Evolutionary conservation across 1,139 yeast genomes (phyloP).

Genomic region (Candida sp.): DNA sequence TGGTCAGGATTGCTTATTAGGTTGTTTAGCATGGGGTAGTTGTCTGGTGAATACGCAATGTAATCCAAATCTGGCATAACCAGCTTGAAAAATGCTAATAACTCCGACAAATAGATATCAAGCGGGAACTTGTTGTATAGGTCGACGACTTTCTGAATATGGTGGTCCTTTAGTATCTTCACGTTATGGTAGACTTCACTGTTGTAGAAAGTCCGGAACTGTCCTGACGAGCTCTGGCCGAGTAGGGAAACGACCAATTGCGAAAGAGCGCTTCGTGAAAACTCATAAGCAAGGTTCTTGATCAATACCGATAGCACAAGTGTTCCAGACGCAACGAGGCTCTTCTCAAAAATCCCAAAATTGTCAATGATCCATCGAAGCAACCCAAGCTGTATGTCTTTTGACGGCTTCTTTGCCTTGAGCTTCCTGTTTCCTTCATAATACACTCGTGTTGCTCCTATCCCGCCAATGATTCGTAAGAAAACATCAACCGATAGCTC

Average conservation of each 20-base stretch:
- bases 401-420: conserved; percentile 22
- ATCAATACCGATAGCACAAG: conserved; percentile 29
- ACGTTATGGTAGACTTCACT: conserved; percentile 11
- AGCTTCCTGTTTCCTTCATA: conserved; percentile 21
- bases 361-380: conserved; percentile 31
- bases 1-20: conserved; percentile 1
- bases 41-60: conserved; percentile 11
- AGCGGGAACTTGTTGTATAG: conserved; percentile 36
- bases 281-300: conserved; percentile 32
- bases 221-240: conserved; percentile 7
- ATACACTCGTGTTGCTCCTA: conserved; percentile 30
- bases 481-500: conserved; percentile 16
- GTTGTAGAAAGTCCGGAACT: conserved; percentile 9
- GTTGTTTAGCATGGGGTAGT: conserved; percentile 9
- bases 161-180: conserved; percentile 32
- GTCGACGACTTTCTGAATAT: conserved; percentile 35
- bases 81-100: conserved; percentile 27
- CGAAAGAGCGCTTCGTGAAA: conserved; percentile 29
- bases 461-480: conserved; percentile 23
- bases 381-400: conserved; percentile 22
- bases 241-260: conserved; percentile 27
- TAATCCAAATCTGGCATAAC: conserved; percentile 27
- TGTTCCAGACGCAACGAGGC: conserved; percentile 15
- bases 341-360: conserved; percentile 25
- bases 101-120: conserved; percentile 31